Percentiles rank a stretch among this genome's conserved stretches.
Evolutionary conservation across 148 eudicot species (phyloP).

Genomic region (Persicaria tinctoria): DNA sequence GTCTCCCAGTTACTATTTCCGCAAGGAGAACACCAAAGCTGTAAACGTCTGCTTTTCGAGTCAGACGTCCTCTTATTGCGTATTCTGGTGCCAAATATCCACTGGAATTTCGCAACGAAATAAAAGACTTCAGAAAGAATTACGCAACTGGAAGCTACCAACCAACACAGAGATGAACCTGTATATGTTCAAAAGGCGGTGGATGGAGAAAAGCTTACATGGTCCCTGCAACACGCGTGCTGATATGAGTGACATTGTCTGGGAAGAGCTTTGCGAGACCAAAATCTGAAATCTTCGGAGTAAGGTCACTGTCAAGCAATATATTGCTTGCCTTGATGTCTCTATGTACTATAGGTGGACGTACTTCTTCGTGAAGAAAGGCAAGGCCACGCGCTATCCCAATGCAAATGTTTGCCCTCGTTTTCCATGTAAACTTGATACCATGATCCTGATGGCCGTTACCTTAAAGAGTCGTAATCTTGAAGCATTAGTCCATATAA

Average conservation of each 20-base stretch:
- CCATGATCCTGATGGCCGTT: neutral
- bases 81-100: slow-evolving; percentile 55
- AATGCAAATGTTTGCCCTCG: slow-evolving; percentile 7
- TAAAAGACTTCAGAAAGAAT: neutral
- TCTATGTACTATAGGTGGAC: slow-evolving; percentile 24
- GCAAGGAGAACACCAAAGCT: slow-evolving; percentile 48
- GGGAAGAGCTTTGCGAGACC: slow-evolving; percentile 58
- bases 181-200: neutral
- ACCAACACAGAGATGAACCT: neutral
- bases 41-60: slow-evolving; percentile 44
- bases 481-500: neutral
- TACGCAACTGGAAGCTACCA: neutral
- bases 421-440: slow-evolving; percentile 9
- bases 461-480: neutral
- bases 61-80: slow-evolving; percentile 43
- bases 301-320: slow-evolving; percentile 43
- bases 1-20: slow-evolving; percentile 44
- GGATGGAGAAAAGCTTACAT: slow-evolving; percentile 24
- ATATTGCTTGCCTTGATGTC: slow-evolving; percentile 60
- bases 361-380: slow-evolving; percentile 13
- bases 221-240: slow-evolving; percentile 56
- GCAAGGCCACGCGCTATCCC: slow-evolving; percentile 10
- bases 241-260: slow-evolving; percentile 39
- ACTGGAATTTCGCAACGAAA: slow-evolving; percentile 17
- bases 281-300: slow-evolving; percentile 49